phyloP scores from a whole-genome alignment of 352 stramenopile species.

The Porosira glacialis region DNA sequence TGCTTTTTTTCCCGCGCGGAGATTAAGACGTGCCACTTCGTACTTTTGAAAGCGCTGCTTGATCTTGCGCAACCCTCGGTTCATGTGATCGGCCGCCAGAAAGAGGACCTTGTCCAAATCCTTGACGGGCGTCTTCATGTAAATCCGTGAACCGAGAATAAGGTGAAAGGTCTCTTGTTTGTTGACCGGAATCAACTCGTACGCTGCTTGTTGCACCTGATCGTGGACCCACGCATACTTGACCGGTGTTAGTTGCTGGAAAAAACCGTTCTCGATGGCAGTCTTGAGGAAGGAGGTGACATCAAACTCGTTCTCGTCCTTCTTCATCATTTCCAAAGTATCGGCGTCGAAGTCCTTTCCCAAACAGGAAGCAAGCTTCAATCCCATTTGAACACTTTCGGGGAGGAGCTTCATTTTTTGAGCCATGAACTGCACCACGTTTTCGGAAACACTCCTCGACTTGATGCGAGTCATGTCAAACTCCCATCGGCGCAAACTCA shows the following conservation, averaged over 20 bases:
- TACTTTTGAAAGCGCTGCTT: slow-evolving; percentile 40
- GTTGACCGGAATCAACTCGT: slow-evolving; percentile 22
- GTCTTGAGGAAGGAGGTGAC: slow-evolving; percentile 17
- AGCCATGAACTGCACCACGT: neutral
- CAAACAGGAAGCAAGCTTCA: slow-evolving; percentile 38
- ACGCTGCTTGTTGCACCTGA: slow-evolving; percentile 25
- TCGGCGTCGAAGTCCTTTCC: slow-evolving; percentile 21
- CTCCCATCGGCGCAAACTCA: slow-evolving; percentile 24
- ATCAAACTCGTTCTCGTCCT: slow-evolving; percentile 17
- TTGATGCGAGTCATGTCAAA: neutral
- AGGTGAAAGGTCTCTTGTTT: slow-evolving; percentile 51
- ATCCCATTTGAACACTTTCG: neutral
- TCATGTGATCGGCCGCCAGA: slow-evolving; percentile 47
- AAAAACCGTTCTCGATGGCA: slow-evolving; percentile 20
- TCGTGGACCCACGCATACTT: slow-evolving; percentile 31
- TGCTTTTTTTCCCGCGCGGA: slow-evolving; percentile 48
- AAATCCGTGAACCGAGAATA: slow-evolving; percentile 51
- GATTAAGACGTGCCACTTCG: slow-evolving; percentile 44
- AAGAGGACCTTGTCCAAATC: slow-evolving; percentile 45
- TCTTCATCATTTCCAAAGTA: slow-evolving; percentile 14
- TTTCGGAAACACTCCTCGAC: neutral
- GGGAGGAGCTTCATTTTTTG: neutral
- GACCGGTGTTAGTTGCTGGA: neutral
- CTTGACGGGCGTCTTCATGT: slow-evolving; percentile 23
- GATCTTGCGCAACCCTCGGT: slow-evolving; percentile 27